These are phyloP conservation scores for Exserohilum turcica DNA, from an alignment of 2,329 filamentous ascomycete genomes.

Conservation along the genomic window DNA sequence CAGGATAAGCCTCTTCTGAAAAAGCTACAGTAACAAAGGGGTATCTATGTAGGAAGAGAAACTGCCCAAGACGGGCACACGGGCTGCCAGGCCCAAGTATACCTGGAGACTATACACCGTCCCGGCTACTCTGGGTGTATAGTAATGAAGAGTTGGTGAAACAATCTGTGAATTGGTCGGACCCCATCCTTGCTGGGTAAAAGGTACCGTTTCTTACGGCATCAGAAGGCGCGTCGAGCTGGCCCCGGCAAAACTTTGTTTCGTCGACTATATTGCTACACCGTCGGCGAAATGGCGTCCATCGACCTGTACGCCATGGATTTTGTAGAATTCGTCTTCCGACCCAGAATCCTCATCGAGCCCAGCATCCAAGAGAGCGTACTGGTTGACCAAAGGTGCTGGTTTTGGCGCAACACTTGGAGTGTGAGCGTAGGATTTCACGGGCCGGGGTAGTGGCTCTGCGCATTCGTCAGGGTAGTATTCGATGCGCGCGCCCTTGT, in stretches of 20 bases:
- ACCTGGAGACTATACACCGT: background rate
- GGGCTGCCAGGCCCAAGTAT: background rate
- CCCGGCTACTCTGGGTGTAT: background rate
- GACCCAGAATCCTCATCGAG: constrained; percentile 34
- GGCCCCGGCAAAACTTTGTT: background rate
- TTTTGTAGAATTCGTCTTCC: constrained; percentile 31
- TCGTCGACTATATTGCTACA: constrained; percentile 21
- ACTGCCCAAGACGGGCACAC: background rate
- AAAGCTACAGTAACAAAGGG: constrained; percentile 4
- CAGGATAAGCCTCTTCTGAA: background rate
- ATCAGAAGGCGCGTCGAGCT: background rate
- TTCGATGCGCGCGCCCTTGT: constrained; percentile 72
- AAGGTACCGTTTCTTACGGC: background rate
- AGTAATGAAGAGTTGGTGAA: background rate
- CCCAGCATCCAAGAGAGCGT: constrained; percentile 38
- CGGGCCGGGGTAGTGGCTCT: constrained; percentile 55
- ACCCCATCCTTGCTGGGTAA: background rate
- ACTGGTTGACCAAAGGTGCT: constrained; percentile 36
- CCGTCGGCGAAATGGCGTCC: constrained; percentile 27
- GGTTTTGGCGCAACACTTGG: constrained; percentile 20
- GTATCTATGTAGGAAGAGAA: constrained; percentile 22
- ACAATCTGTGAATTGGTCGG: background rate
- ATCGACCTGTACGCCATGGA: constrained; percentile 26
- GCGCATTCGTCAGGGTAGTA: constrained; percentile 77
- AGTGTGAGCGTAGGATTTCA: constrained; percentile 15